These are phyloP conservation scores for Friedmanniomyces simplex DNA, from an alignment of 495 filamentous ascomycete genomes.

Conservation along the genomic window DNA sequence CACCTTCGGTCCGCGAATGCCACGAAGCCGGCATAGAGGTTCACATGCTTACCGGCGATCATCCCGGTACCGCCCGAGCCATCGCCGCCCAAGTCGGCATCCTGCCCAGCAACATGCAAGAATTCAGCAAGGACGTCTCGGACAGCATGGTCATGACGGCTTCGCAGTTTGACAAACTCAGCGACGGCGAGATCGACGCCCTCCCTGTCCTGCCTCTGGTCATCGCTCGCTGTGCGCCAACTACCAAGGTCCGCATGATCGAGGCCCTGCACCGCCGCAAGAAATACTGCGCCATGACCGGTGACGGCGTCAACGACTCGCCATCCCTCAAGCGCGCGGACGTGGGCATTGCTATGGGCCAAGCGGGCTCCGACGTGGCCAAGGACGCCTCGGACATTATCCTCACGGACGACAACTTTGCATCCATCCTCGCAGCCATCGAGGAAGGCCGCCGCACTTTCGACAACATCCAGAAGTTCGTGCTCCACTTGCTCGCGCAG, in stretches of 20 bases:
- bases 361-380: conserved; percentile 70
- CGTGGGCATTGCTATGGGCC: conserved; percentile 77
- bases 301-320: conserved; percentile 81
- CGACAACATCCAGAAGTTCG: conserved; percentile 48
- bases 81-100: conserved; percentile 48
- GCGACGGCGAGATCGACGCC: conserved; percentile 49
- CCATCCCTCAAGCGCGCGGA: conserved; percentile 73
- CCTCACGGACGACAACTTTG: conserved; percentile 75
- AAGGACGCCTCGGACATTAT: conserved; percentile 79
- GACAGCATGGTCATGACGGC: conserved; percentile 54
- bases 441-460: conserved; percentile 47
- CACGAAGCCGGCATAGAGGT: conserved; percentile 47
- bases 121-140: conserved; percentile 26
- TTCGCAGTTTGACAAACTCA: conserved; percentile 54
- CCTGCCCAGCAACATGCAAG: conserved; percentile 24
- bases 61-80: conserved; percentile 51
- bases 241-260: conserved; percentile 71
- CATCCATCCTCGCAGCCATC: conserved; percentile 64
- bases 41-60: conserved; percentile 58
- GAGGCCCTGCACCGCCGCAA: conserved; percentile 58
- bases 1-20: conserved; percentile 42
- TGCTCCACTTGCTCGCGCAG: conserved; percentile 48
- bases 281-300: conserved; percentile 71
- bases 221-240: conserved; percentile 59
- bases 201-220: conserved; percentile 58